Percentiles rank a stretch among this genome's conserved stretches.
phyloP scores from a whole-genome alignment of 306 rosid species.

The Rosa rugosa region DNA sequence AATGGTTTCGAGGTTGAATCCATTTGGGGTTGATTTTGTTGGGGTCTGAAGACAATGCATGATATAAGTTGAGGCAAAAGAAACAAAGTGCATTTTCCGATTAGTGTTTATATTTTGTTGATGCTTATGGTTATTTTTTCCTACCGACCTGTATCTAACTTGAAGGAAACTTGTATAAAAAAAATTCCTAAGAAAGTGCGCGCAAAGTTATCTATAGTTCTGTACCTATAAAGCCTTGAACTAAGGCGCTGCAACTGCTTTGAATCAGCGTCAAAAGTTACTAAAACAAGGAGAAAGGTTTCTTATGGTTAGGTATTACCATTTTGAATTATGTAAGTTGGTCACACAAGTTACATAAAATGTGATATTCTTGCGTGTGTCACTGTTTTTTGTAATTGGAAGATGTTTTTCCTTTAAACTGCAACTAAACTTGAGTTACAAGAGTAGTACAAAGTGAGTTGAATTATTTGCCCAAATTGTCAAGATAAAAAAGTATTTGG shows the following conservation, averaged over 20 bases:
- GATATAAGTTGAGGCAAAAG: no score
- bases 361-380: not conserved
- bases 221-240: not conserved
- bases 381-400: not conserved
- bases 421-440: no score
- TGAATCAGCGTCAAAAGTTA: not conserved
- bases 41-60: not conserved
- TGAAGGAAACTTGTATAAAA: not conserved
- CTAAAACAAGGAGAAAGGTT: not conserved
- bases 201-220: not conserved
- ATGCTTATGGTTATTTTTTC: constrained; percentile 29
- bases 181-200: not conserved
- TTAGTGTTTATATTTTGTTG: not conserved
- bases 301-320: not conserved
- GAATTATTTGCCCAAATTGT: no score
- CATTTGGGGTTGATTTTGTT: constrained; percentile 12
- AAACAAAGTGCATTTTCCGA: not conserved
- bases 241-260: not conserved
- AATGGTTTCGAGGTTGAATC: constrained; percentile 16
- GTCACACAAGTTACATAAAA: not conserved
- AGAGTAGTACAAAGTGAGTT: no score
- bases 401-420: not conserved
- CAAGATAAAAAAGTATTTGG: no score
- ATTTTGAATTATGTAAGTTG: not conserved
- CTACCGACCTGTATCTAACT: constrained; percentile 50